Conservation (phyloP, 2,329 filamentous ascomycete species). For the Aspergillus unguis region DNA sequence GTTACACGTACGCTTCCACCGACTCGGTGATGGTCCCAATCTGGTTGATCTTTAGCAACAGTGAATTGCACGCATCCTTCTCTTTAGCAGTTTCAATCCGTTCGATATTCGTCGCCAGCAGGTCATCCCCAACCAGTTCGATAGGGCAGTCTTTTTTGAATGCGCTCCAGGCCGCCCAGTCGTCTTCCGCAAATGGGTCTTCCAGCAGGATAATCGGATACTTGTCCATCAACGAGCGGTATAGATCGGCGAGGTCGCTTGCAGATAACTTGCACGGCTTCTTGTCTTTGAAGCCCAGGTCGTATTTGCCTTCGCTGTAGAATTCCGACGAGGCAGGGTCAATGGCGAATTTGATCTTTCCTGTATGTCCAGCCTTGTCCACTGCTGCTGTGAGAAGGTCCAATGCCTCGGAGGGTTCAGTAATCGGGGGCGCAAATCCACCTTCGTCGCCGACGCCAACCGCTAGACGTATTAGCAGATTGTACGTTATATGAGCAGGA, state of each 20-base stretch:
- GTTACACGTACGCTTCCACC: constrained; percentile 67
- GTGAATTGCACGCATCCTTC: constrained; percentile 96
- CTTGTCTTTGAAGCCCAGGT: constrained; percentile 99
- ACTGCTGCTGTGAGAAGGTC: constrained; percentile 94
- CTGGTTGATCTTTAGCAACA: constrained; percentile 99
- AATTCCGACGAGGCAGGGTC: constrained; percentile 99
- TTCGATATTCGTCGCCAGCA: constrained; percentile 98
- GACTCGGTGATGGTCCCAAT: constrained; percentile 98
- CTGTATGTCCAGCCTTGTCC: constrained; percentile 90
- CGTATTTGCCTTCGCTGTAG: constrained; percentile 99
- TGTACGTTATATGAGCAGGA: constrained; percentile 99
- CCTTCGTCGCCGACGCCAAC: constrained; percentile 91
- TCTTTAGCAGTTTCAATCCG: constrained; percentile 99
- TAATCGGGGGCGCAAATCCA: constrained; percentile 98
- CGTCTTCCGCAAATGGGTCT: constrained; percentile 98
- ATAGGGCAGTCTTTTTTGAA: constrained; percentile 99
- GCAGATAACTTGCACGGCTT: constrained; percentile 95
- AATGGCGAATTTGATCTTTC: constrained; percentile 97
- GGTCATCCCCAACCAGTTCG: constrained; percentile 96
- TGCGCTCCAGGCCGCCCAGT: constrained; percentile 99
- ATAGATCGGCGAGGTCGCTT: constrained; percentile 90
- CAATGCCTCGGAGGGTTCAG: constrained; percentile 93
- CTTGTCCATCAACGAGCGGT: constrained; percentile 83
- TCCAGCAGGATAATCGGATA: constrained; percentile 99
- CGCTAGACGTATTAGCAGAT: constrained; percentile 69